phyloP scores from a whole-genome alignment of 1,284 basidiomycete genomes.

The Sanghuangporus baumii region DNA sequence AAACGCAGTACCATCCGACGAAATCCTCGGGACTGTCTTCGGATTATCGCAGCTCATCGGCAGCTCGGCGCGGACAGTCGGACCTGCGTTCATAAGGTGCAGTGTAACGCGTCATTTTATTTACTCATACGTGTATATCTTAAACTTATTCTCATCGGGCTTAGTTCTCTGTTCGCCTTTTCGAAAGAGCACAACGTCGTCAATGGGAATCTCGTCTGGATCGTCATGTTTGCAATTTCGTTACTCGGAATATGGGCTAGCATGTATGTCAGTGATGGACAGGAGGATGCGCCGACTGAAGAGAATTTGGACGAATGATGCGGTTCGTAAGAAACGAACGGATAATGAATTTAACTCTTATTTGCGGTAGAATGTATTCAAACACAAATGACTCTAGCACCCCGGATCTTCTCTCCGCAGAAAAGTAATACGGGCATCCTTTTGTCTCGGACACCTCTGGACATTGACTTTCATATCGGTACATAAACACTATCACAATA shows the following conservation, averaged over 20 bases:
- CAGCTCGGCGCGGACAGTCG: conserved; percentile 17
- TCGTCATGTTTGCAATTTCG: conserved; percentile 11
- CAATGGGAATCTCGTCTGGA: conserved; percentile 14
- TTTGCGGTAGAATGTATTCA: neutral
- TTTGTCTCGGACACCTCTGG: too few species aligned
- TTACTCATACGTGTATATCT: neutral
- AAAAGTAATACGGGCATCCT: too few species aligned
- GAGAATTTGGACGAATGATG: neutral
- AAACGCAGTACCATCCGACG: conserved; percentile 18
- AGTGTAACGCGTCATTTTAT: neutral
- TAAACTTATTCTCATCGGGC: neutral
- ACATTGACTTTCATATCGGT: too few species aligned
- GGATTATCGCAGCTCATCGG: conserved; percentile 20
- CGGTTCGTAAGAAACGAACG: neutral
- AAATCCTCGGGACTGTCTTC: conserved; percentile 19
- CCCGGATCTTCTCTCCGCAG: too few species aligned
- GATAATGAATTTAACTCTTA: neutral
- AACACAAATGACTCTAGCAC: too few species aligned
- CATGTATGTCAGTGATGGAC: neutral
- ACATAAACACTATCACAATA: too few species aligned
- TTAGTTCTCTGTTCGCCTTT: conserved; percentile 14
- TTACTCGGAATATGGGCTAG: conserved; percentile 2
- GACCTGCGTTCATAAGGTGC: conserved; percentile 20
- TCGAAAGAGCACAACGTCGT: conserved; percentile 11
- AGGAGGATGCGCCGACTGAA: neutral